Evolutionary conservation across 768 basidiomycete genomes (phyloP).

Genomic region (Lanmaoa rubissima): DNA sequence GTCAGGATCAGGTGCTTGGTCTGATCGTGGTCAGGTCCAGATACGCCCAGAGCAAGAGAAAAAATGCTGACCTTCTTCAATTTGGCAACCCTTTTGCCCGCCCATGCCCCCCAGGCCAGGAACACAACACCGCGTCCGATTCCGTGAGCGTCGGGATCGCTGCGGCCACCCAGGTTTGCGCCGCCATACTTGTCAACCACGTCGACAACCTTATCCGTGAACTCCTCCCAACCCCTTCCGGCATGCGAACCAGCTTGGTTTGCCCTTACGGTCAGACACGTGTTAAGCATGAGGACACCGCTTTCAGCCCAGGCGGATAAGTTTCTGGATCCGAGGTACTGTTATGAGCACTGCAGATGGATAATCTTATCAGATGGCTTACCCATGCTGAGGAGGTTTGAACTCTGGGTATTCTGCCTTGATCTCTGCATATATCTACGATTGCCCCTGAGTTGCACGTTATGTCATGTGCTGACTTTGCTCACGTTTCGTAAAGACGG

Average conservation of each 20-base stretch:
- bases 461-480: conserved; percentile 5
- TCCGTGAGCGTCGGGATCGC: conserved; percentile 41
- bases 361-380: conserved; percentile 31
- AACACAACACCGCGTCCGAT: conserved; percentile 78
- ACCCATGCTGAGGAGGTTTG: conserved; percentile 81
- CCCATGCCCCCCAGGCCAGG: conserved; percentile 89
- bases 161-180: conserved; percentile 52
- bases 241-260: conserved; percentile 77
- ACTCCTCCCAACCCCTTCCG: conserved; percentile 86
- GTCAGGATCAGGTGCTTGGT: conserved; percentile 77
- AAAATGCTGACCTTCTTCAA: conserved; percentile 59
- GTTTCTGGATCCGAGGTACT: conserved; percentile 48
- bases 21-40: conserved; percentile 38
- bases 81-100: conserved; percentile 77
- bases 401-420: conserved; percentile 80
- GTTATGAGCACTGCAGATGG: conserved; percentile 6
- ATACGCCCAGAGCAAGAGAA: conserved; percentile 9
- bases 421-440: conserved; percentile 85
- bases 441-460: conserved; percentile 12
- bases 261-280: conserved; percentile 85
- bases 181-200: conserved; percentile 76
- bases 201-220: conserved; percentile 81
- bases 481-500: conserved; percentile 82
- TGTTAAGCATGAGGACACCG: conserved; percentile 90
- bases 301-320: conserved; percentile 77